Conservation (phyloP, 163 green algal genomes). For the Scenedesmus sp. region DNA sequence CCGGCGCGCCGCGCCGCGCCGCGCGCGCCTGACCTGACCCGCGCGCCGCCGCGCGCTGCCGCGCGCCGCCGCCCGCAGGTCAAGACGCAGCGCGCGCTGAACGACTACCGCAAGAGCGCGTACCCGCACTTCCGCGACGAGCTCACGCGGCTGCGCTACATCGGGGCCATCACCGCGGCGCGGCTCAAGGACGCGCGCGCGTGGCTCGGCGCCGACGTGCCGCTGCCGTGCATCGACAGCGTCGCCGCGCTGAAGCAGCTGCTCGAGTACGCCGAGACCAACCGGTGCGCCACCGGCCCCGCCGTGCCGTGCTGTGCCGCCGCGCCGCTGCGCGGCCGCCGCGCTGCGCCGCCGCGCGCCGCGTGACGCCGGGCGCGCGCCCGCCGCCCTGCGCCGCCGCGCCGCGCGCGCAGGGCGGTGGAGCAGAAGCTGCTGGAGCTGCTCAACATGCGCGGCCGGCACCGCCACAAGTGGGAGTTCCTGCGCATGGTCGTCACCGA, state of each 20-base stretch:
- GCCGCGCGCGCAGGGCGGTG: slow-evolving; percentile 43
- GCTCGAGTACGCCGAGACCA: slow-evolving; percentile 63
- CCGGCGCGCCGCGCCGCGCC: no score
- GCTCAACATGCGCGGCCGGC: slow-evolving; percentile 72
- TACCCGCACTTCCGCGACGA: slow-evolving; percentile 69
- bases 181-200: slow-evolving; percentile 46
- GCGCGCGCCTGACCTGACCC: no score
- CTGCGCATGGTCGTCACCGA: slow-evolving; percentile 59
- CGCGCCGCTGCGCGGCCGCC: no score
- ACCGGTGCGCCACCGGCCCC: slow-evolving; percentile 30
- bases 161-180: slow-evolving; percentile 64
- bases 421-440: slow-evolving; percentile 70
- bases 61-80: slow-evolving; percentile 43
- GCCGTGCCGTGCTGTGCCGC: no score
- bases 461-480: slow-evolving; percentile 70
- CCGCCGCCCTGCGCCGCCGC: not conserved
- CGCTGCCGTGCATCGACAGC: slow-evolving; percentile 34
- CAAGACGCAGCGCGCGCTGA: slow-evolving; percentile 69
- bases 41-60: not conserved
- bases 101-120: slow-evolving; percentile 71
- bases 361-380: not conserved
- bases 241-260: slow-evolving; percentile 67
- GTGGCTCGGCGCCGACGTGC: slow-evolving; percentile 23
- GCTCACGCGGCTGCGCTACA: slow-evolving; percentile 67
- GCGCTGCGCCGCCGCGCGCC: no score